Evolutionary conservation across 78 protist genomes (phyloP), one percentile per base, ranked within the genome.

Genomic region (Mantamonas sphyraenae): DNA sequence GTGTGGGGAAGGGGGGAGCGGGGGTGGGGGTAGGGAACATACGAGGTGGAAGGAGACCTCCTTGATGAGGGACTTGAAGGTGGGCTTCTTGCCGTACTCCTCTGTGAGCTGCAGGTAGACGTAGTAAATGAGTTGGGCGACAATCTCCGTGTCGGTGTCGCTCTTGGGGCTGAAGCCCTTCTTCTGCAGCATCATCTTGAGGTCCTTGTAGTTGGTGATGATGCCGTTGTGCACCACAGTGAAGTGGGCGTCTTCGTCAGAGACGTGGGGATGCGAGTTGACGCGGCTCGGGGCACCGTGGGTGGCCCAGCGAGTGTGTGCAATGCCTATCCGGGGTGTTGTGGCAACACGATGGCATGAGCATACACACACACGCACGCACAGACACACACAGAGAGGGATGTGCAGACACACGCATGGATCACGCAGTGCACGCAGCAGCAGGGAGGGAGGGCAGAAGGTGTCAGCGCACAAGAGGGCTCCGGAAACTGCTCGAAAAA

Each of bases 71-170:
- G n/a, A n/a, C n/a, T n/a, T n/a, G n/a, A n/a, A n/a, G n/a, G n/a
- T n/a, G n/a, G n/a, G n/a, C n/a, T n/a, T n/a, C n/a, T 30, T 14
- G 16, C 8, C 38, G 24, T 45, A 31, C 50, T 16, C 28, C 56
- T 0, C 61, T 1, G 38, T 3, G 26, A 61, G 1, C 19, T 4
- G 28, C 50, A 58, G 68, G 58, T 70, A 76, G 39, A 57, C 4
- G 66, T 60, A 63, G 73, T 73, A n/a, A 72, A 76, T 58, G 35
- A 92, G 86, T 82, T 87, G 75, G 64, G 92, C 93, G 56, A 92
- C 76, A 57, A 83, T 88, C 85, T 94, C 98, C 3, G 98, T 92
- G 82, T 95, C 98, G 22, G 98, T 95, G 35, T 95, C 97, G 5
- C 81, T 53, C 55, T 17, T 8, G 47, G 82, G 69, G 4, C 1